Evolutionary conservation across 192 early-diverging fungal genomes (phyloP), one percentile per base, ranked within the genome.

Genomic region (Podila horticola): DNA sequence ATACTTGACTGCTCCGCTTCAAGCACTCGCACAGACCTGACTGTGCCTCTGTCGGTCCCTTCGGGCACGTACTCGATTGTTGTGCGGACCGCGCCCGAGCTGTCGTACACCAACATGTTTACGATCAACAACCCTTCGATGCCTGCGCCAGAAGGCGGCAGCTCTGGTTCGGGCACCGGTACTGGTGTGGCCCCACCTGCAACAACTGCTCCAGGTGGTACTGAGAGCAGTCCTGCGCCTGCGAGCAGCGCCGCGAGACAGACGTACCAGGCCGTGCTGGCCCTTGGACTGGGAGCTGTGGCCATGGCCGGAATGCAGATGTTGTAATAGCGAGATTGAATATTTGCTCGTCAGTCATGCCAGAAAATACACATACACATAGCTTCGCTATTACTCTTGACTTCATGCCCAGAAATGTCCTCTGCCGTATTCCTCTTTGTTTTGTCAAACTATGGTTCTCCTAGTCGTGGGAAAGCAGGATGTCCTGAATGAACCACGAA

Each of bases 31-130:
- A 81, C 77, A 30, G 77, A 81, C 31, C 24, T 81, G 31, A 81
- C 77, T 0, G 77, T 81, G 8, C 77, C 77, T 15, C 17, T 73
- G 71, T 60, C 34, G 5, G 55, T 81, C 10, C 3, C 70, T 4
- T 65, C 77, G 3, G 77, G 77, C 29, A 73, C 77, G 0, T 81
- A 81, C 20, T 81, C 77, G 38, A 81, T 81, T 41, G 77, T 81
- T 0, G 77, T 81, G 24, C 66, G 77, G 22, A 81, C 77, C 13
- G 71, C 61, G 4, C 77, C 77, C 6, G 60, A 81, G 62, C 59
- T 81, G 62, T 71, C 69, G n/a, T 81, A 81, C 71, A 81, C 77
- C 26, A 81, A 81, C 62, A 81, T 81, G 71, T 81, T 81, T 45
- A 81, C 65, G 26, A 81, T 81, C 38, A 81, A 72, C 9, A 81